Conservation (phyloP, 2,329 filamentous ascomycete species). For the Alternaria angustiovoidea region DNA sequence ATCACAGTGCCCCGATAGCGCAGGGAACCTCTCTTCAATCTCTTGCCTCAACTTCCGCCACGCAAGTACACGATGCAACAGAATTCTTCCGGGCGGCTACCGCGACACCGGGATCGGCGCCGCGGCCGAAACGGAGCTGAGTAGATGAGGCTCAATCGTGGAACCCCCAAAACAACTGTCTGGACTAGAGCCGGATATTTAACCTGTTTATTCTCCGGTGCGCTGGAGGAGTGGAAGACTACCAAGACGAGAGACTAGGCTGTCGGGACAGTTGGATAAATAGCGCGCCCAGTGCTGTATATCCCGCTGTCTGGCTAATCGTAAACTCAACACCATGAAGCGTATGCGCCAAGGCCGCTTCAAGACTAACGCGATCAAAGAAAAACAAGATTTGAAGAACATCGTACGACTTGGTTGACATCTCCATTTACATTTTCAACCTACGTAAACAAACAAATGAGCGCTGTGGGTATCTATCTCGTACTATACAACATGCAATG, state of each 20-base stretch:
- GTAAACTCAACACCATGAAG: slow-evolving; percentile 1
- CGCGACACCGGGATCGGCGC: slow-evolving; percentile 30
- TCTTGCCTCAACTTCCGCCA: slow-evolving; percentile 8
- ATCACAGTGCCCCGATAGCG: slow-evolving; percentile 12
- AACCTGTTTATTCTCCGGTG: slow-evolving; percentile 27
- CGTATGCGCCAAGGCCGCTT: slow-evolving; percentile 6
- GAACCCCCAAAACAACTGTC: slow-evolving; percentile 6
- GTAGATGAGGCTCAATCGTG: slow-evolving; percentile 26
- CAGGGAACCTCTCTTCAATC: not conserved
- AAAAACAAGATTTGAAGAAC: not conserved
- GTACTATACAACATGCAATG: slow-evolving; percentile 13
- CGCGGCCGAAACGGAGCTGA: slow-evolving; percentile 35
- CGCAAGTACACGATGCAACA: slow-evolving; percentile 7
- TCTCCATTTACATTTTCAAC: not conserved
- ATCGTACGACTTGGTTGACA: not conserved
- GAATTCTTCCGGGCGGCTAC: slow-evolving; percentile 37
- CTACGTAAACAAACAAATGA: slow-evolving; percentile 7
- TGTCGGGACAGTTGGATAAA: slow-evolving; percentile 19
- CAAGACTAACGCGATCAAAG: not conserved
- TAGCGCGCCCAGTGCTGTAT: not conserved
- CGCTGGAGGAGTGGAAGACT: not conserved
- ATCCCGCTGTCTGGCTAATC: slow-evolving; percentile 5
- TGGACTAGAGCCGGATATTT: slow-evolving; percentile 28
- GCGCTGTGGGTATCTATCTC: slow-evolving; percentile 21
- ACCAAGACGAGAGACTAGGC: slow-evolving; percentile 12